Conservation (phyloP, 495 filamentous ascomycete genomes). For the Podospora tetraspora region DNA sequence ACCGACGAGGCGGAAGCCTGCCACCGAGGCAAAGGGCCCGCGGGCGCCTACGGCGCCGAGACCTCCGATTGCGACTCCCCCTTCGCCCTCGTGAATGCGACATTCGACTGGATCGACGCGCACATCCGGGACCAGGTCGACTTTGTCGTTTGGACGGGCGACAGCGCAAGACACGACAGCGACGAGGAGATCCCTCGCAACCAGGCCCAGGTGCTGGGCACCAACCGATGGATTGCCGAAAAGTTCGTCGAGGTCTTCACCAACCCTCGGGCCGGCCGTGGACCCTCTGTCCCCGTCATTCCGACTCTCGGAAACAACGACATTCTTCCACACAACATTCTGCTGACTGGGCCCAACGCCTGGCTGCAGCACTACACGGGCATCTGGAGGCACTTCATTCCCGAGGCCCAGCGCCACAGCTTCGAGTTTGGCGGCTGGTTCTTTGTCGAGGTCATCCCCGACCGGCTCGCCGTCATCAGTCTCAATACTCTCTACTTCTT, state of each 20-base stretch:
- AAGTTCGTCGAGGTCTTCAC: slow-evolving; percentile 72
- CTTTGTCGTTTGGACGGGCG: slow-evolving; percentile 97
- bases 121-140: slow-evolving; percentile 81
- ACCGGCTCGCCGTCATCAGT: slow-evolving; percentile 83
- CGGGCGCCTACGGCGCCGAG: slow-evolving; percentile 77
- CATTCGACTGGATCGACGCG: slow-evolving; percentile 84
- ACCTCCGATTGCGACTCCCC: slow-evolving; percentile 87
- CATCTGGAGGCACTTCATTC: slow-evolving; percentile 83
- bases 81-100: slow-evolving; percentile 72
- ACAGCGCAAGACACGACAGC: slow-evolving; percentile 91
- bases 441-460: slow-evolving; percentile 83
- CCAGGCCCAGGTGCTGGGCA: slow-evolving; percentile 61
- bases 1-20: slow-evolving; percentile 64
- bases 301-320: slow-evolving; percentile 97
- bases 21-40: slow-evolving; percentile 70
- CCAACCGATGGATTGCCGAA: slow-evolving; percentile 68
- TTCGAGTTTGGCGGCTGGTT: slow-evolving; percentile 95
- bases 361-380: slow-evolving; percentile 69
- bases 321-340: slow-evolving; percentile 93
- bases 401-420: slow-evolving; percentile 83
- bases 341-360: slow-evolving; percentile 74
- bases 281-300: slow-evolving; percentile 71
- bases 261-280: slow-evolving; percentile 40
- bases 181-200: slow-evolving; percentile 78
- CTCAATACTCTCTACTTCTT: slow-evolving; percentile 97